Evolutionary conservation across 176 grass and related monocot species (phyloP), one percentile per base, ranked within the genome.

Genomic region (Tillandsia fasciculata): DNA sequence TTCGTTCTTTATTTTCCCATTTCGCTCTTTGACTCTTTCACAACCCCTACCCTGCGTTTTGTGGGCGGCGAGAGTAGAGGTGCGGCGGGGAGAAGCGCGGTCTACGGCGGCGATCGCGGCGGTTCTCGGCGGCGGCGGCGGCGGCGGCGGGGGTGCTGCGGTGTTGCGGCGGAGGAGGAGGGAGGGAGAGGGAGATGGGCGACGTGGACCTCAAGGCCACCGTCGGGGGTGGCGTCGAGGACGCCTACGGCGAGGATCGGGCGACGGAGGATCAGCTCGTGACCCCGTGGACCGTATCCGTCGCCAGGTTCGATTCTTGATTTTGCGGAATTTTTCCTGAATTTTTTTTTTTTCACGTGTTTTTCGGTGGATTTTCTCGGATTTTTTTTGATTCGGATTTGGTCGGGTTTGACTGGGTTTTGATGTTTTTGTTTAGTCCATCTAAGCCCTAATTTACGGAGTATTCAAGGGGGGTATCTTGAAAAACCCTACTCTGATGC

Each of bases 211-310:
- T 76, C 72, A 54, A 77, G 68, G 80, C 74, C 74, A 90, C 81
- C 24, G 77, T 87, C 23, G 86, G 50, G 1, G 94, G 89, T 26
- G 89, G 94, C 52, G 84, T 92, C 65, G 89, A 79, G 89, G 94
- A 92, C 68, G 67, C 74, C 82, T 92, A 97, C 72, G 89, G 89
- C 72, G 87, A 99, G 86, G 84, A 99, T 72, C 77, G 65, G 22
- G 84, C 86, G 74, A 93, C 84, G 13, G 84, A 90, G 82, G 94
- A 99, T 49, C 89, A 93, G 68, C 84, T 99, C 66, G 86, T 97
- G 77, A 92, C 94, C 74, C 94, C 89, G 5, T 97, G 94, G 94
- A 87, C 84, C 53, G 69, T 99, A 53, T 86, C 94, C 70, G 89
- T 99, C 28, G 89, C 89, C 28, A 93, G 94, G 89, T 97, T 50